Percentiles rank a stretch among this genome's conserved stretches.
These are phyloP conservation scores for Aspergillus melleus DNA, from an alignment of 2,329 filamentous ascomycete species.

Conservation along the genomic window DNA sequence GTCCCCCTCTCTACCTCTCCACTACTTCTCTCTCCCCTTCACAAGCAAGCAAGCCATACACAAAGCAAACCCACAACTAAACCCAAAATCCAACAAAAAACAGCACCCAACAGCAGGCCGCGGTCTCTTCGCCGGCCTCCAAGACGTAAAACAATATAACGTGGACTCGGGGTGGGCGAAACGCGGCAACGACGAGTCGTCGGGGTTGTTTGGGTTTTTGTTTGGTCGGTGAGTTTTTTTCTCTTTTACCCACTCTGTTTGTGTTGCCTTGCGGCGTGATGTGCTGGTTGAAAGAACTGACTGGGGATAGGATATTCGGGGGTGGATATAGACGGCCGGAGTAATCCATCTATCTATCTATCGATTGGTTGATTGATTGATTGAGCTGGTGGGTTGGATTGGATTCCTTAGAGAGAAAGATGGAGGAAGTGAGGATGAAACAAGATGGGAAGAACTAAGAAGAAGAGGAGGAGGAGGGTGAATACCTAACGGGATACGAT, in stretches of 20 bases:
- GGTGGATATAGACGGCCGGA: neutral
- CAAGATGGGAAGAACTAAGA: too few species aligned
- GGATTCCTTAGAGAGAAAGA: too few species aligned
- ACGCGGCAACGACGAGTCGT: constrained; percentile 18
- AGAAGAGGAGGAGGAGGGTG: too few species aligned
- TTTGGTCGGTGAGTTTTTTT: constrained; percentile 25
- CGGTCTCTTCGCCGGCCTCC: constrained; percentile 40
- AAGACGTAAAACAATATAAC: constrained; percentile 40
- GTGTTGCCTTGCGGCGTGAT: too few species aligned
- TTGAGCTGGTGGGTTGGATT: too few species aligned
- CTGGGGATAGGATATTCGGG: neutral
- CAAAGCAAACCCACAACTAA: neutral
- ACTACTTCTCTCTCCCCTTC: too few species aligned
- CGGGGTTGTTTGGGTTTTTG: constrained; percentile 15
- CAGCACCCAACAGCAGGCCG: constrained; percentile 36
- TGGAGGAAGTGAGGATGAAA: too few species aligned
- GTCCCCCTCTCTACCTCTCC: neutral
- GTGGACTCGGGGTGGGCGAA: constrained; percentile 39
- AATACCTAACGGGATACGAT: neutral
- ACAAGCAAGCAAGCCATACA: too few species aligned
- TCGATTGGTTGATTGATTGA: too few species aligned
- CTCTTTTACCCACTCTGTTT: too few species aligned
- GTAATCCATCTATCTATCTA: neutral
- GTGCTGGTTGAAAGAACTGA: too few species aligned
- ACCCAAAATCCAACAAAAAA: too few species aligned